Evolutionary conservation across 108 stramenopile species (phyloP), one percentile per base, ranked within the genome.

Genomic region (Skeletonema grethae): DNA sequence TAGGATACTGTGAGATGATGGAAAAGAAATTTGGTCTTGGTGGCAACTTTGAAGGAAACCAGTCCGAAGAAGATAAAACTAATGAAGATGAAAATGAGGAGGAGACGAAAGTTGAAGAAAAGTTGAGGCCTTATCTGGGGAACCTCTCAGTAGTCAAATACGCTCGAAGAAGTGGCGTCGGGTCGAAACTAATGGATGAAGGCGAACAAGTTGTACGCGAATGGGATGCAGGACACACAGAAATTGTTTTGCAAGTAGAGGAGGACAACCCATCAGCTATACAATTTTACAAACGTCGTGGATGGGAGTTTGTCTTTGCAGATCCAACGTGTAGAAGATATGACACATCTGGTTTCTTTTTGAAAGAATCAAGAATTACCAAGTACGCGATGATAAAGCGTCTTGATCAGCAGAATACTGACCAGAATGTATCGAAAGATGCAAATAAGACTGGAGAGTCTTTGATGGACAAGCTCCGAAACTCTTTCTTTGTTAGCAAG

Each of bases 201-300:
- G 88, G 90, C 55, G 93, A 91, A 79, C 36, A 77, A 22, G 82
- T 80, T 62, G 88, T 91, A 24, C 34, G 39, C 4, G 63, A 75
- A 30, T 93, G 92, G 92, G 76, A 83, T n/a, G 60, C 43, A 24
- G 75, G 79, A 12, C 61, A 79, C 25, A 58, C 75, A 50, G 86
- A 85, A 84, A 86, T 94, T n/a, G 77, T 91, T 0, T 67, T 94
- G 61, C 90, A 94, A 84, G 93, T 94, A 10, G 93, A 94, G 77
- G 88, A 89, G 43, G 90, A 94, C 66, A 94, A 94, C 61, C 58
- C 55, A 0, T 58, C 48, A 15, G 93, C 90, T 2, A 66, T 86
- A 25, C 66, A 85, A 74, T 94, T 88, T 69, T 94, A 94, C 75
- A 73, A 76, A 56, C 79, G 85, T 64, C 75, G 89, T 29, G 93